Conservation (phyloP, 1,284 basidiomycete genomes). For the Tetrapyrgos nigripes region DNA sequence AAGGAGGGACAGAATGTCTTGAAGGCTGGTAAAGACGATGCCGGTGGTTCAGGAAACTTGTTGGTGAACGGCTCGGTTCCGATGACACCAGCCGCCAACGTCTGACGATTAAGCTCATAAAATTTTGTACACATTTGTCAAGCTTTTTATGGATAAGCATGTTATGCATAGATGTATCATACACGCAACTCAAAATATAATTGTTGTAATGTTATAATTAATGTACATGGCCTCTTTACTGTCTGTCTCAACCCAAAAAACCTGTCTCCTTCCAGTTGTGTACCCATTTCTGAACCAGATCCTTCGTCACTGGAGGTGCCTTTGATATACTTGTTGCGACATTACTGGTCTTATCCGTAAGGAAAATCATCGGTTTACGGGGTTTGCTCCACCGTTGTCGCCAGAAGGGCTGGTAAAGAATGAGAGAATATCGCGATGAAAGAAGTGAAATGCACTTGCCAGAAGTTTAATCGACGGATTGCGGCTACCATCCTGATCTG, state of each 20-base stretch:
- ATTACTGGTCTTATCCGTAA: slow-evolving; percentile 5
- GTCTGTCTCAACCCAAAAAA: background rate
- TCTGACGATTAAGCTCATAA: background rate
- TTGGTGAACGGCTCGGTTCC: slow-evolving; percentile 3
- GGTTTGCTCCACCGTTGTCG: slow-evolving; percentile 5
- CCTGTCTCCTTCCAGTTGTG: slow-evolving; percentile 1
- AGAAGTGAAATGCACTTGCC: slow-evolving; percentile 14
- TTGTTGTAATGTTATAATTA: no score
- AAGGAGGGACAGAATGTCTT: slow-evolving; percentile 13
- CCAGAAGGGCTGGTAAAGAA: slow-evolving; percentile 6
- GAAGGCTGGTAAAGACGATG: slow-evolving; percentile 12
- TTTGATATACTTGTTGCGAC: slow-evolving; percentile 3
- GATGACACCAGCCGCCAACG: slow-evolving; percentile 8
- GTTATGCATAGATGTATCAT: background rate
- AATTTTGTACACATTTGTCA: background rate
- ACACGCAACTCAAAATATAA: background rate
- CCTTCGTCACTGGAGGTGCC: slow-evolving; percentile 1
- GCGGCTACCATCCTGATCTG: slow-evolving; percentile 38
- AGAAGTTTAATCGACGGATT: slow-evolving; percentile 60
- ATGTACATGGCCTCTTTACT: background rate
- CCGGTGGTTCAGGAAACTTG: background rate
- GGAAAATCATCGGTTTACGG: slow-evolving; percentile 8
- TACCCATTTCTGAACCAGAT: slow-evolving; percentile 7
- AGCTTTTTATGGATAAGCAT: background rate
- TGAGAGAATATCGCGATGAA: background rate